Conservation (phyloP, 805 yeast species). For the Ogataea wickerhamii region DNA sequence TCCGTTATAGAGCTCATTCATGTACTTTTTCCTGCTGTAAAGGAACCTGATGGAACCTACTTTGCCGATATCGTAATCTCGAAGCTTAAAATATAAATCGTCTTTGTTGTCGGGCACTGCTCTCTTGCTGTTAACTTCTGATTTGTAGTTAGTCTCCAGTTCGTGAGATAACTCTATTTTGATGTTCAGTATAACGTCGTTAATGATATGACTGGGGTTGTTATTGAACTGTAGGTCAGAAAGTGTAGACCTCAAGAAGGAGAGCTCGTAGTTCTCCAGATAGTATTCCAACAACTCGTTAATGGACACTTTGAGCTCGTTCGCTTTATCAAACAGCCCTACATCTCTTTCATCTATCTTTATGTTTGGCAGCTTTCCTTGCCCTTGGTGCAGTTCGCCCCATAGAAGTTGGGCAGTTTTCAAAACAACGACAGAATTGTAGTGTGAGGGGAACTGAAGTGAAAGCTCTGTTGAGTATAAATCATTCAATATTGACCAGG, state of each 20-base stretch:
- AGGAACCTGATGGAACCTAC: constrained; percentile 32
- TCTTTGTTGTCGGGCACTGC: constrained; percentile 6
- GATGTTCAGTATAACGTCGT: constrained; percentile 28
- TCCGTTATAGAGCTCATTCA: constrained; percentile 22
- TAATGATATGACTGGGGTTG: constrained; percentile 23
- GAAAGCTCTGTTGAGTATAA: constrained; percentile 64
- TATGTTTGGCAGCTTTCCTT: constrained; percentile 7
- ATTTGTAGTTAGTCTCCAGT: constrained; percentile 2
- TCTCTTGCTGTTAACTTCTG: constrained; percentile 2
- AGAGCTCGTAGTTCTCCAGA: constrained; percentile 26
- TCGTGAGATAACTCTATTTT: constrained; percentile 27
- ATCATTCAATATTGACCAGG: constrained; percentile 80
- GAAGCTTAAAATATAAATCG: constrained; percentile 28
- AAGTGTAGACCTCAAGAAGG: constrained; percentile 24
- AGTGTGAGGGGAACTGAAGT: constrained; percentile 69
- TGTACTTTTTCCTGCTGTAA: constrained; percentile 27
- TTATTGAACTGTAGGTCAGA: constrained; percentile 15
- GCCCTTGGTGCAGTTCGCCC: constrained; percentile 20
- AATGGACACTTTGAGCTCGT: constrained; percentile 11
- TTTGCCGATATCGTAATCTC: constrained; percentile 31
- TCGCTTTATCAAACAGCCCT: constrained; percentile 7
- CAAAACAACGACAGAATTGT: constrained; percentile 66
- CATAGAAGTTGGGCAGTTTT: constrained; percentile 45
- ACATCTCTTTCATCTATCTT: constrained; percentile 13
- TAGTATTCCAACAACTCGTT: constrained; percentile 31